These are phyloP conservation scores for Geranium brycei DNA, from an alignment of 345 rosid species.

Conservation along the genomic window DNA sequence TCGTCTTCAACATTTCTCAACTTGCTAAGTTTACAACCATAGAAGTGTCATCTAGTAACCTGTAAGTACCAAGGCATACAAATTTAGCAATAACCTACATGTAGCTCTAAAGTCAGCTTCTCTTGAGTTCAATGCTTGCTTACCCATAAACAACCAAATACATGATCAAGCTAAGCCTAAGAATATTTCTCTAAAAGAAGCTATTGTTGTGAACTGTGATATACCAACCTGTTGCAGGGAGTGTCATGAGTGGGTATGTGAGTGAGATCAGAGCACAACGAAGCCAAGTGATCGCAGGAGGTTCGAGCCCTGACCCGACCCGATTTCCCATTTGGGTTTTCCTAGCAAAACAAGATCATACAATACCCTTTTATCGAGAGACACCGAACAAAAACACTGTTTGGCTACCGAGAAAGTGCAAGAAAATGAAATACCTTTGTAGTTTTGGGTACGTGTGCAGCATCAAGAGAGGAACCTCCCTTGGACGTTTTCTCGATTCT, in stretches of 20 bases:
- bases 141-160: neutral
- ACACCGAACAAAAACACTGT: neutral
- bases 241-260: conserved; percentile 59
- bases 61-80: neutral
- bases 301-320: conserved; percentile 89
- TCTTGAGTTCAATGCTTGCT: no score
- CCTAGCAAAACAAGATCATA: conserved; percentile 15
- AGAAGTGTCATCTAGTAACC: neutral
- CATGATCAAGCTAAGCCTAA: neutral
- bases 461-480: neutral
- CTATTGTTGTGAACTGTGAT: neutral
- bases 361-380: neutral
- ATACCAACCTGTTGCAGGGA: conserved; percentile 47
- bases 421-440: neutral
- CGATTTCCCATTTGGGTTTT: conserved; percentile 28
- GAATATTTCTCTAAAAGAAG: neutral
- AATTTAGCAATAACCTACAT: neutral
- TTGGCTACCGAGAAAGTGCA: neutral
- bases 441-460: neutral
- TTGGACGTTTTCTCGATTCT: conserved; percentile 1
- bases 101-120: neutral
- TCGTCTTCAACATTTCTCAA: neutral
- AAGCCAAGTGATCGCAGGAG: conserved; percentile 60
- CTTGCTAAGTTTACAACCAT: neutral
- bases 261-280: conserved; percentile 44